Evolutionary conservation across 176 grass and related monocot species (phyloP), one percentile per base, ranked within the genome.

Genomic region (Juncus effusus): DNA sequence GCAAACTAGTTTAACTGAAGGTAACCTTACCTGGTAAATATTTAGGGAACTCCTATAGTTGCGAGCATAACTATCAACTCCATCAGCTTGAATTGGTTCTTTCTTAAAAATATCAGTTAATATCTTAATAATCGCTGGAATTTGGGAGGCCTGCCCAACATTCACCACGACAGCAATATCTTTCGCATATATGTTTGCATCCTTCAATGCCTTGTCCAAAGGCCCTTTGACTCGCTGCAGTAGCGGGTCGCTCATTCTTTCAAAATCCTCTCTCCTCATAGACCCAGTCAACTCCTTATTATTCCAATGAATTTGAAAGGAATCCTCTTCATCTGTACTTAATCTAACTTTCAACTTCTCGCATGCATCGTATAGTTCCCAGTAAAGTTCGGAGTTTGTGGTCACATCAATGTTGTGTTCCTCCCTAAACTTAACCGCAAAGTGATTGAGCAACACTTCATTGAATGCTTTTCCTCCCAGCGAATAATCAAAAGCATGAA

Each of bases 371-470:
- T 77, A 70, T 39, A 95, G 53, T 54, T 83, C 76, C 42, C 82
- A 3, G 53, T 86, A 85, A 36, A 78, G 86, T 0, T 81, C 71
- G 1, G 77, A 77, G 77, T 86, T 90, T 73, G 84, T 75, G 55
- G 86, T 90, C 10, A 95, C 86, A 53, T 95, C 79, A 61, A 95
- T 84, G 10, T 84, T 90, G 1, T 90, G 84, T 5, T 90, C 80
- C 2, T 75, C 80, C 10, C 76, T 90, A n/a, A 90, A 90, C 49
- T 90, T 95, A 0, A 68, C 53, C 0, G 76, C 90, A 11, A 95
- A 90, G 49, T 86, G 82, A 61, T 79, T 90, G 90, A 95, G 42
- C 19, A 28, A 28, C 19, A 28, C 19, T 28, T 28, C 19, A 28
- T 28, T 28, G 19, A 28, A 28, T 28, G 90, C 86, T 42, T 86